A percentile compares a stretch with the other conserved stretches of the same genome.
Evolutionary conservation across 2,329 filamentous ascomycete genomes (phyloP).

Genomic region (Blastomyces parvus): DNA sequence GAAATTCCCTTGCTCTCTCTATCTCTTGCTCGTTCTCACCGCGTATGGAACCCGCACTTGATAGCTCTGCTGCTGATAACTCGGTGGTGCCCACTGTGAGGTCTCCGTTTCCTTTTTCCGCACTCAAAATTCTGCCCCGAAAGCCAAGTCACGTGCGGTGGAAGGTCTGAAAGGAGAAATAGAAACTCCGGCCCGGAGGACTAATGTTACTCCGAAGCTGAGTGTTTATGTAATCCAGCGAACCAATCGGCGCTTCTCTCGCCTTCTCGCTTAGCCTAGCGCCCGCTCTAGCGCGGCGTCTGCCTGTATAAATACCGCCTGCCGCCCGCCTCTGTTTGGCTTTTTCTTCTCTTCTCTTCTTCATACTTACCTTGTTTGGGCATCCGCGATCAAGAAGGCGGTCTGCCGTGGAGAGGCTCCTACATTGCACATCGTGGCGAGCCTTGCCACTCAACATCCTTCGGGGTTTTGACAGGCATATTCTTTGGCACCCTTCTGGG

Average conservation of each 20-base stretch:
- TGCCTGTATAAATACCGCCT: constrained; percentile 25
- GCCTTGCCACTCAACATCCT: constrained; percentile 41
- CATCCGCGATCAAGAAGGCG: constrained; percentile 40
- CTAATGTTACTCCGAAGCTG: not conserved
- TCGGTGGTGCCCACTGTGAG: too few species aligned
- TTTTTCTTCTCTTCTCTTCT: constrained; percentile 38
- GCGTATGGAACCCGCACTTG: too few species aligned
- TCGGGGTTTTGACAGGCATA: constrained; percentile 41
- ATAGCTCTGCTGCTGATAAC: too few species aligned
- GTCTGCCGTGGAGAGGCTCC: constrained; percentile 40
- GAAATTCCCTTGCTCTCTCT: constrained; percentile 2
- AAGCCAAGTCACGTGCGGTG: constrained; percentile 3
- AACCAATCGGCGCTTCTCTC: constrained; percentile 13
- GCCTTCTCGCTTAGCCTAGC: constrained; percentile 27
- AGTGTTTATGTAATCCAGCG: constrained; percentile 12
- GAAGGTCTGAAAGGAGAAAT: constrained; percentile 5
- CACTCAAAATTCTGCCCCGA: constrained; percentile 13
- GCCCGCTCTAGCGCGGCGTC: constrained; percentile 19
- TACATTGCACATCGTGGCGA: constrained; percentile 51
- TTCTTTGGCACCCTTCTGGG: constrained; percentile 41
- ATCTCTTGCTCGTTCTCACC: too few species aligned
- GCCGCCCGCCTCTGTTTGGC: constrained; percentile 18
- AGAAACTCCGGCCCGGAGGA: not conserved
- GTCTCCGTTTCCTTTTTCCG: not conserved
- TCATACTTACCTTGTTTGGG: constrained; percentile 46